A percentile compares a stretch with the other conserved stretches of the same genome.
phyloP scores from a whole-genome alignment of 768 basidiomycete genomes.

The Coprinopsis strossmayeri region DNA sequence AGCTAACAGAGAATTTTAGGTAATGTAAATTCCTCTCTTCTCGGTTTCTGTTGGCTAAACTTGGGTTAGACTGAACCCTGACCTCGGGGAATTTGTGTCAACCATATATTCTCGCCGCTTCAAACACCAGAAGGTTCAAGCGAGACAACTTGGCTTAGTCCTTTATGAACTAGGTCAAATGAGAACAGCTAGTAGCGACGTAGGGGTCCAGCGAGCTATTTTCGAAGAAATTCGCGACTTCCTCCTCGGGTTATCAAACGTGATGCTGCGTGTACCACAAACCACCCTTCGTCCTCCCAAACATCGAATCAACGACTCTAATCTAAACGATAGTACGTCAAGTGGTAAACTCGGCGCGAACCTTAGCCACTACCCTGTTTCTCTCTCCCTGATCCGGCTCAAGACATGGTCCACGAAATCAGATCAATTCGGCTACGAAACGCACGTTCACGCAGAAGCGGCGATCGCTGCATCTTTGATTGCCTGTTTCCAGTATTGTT shows the following conservation, averaged over 20 bases:
- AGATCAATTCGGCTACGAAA: conserved; percentile 36
- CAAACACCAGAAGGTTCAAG: conserved; percentile 41
- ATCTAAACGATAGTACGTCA: neutral
- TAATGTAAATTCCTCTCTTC: conserved; percentile 13
- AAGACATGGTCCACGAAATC: conserved; percentile 24
- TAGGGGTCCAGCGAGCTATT: conserved; percentile 18
- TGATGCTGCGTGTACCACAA: conserved; percentile 38
- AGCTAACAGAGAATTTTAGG: conserved; percentile 48
- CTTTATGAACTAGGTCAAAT: conserved; percentile 23
- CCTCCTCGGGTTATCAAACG: conserved; percentile 34
- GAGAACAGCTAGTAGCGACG: conserved; percentile 10
- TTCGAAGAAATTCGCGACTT: conserved; percentile 26
- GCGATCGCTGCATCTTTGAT: conserved; percentile 39
- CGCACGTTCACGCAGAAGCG: conserved; percentile 42
- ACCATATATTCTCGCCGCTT: conserved; percentile 44
- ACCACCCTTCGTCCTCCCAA: conserved; percentile 20
- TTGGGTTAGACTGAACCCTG: conserved; percentile 36
- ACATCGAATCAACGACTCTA: conserved; percentile 7
- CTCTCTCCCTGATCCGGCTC: conserved; percentile 36
- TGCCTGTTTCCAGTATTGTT: conserved; percentile 28
- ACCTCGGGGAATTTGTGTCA: conserved; percentile 47
- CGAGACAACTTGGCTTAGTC: conserved; percentile 28
- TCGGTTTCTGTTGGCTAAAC: neutral
- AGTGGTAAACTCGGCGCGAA: conserved; percentile 12
- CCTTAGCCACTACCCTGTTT: conserved; percentile 30